A percentile compares a stretch with the other conserved stretches of the same genome.
phyloP scores from a whole-genome alignment of 192 early-diverging fungal species.

The Podila epicladia region DNA sequence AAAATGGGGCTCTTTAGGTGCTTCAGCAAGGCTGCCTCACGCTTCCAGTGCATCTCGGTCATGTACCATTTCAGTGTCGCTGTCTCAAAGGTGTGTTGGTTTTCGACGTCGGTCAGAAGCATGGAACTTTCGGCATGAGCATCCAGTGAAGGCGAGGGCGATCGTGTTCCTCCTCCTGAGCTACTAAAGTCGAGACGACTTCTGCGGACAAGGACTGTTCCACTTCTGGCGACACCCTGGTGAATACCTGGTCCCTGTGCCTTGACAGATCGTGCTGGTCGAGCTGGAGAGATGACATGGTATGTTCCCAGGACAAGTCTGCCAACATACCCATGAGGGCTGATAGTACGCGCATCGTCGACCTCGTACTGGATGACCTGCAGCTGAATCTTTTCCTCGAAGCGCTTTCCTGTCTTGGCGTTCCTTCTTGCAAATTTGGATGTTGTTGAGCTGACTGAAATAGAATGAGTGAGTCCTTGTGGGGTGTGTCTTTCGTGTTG shows the following conservation, averaged over 20 bases:
- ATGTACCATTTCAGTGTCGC: constrained; percentile 48
- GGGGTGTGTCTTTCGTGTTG: constrained; percentile 22
- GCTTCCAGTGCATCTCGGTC: constrained; percentile 51
- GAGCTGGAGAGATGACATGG: constrained; percentile 29
- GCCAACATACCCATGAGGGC: constrained; percentile 36
- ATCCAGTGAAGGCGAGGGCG: not conserved
- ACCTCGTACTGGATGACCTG: constrained; percentile 49
- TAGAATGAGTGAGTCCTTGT: constrained; percentile 25
- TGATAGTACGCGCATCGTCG: constrained; percentile 32
- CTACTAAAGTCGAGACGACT: constrained; percentile 9
- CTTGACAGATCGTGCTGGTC: constrained; percentile 34
- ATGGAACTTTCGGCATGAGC: constrained; percentile 30
- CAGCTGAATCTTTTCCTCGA: constrained; percentile 47
- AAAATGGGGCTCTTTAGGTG: constrained; percentile 48
- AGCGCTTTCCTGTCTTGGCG: constrained; percentile 27
- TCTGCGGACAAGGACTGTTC: constrained; percentile 37
- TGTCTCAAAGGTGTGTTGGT: constrained; percentile 42
- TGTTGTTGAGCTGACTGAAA: constrained; percentile 43
- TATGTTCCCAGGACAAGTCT: constrained; percentile 40
- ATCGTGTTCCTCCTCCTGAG: constrained; percentile 2
- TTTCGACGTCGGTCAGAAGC: constrained; percentile 45
- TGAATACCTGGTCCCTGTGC: constrained; percentile 7
- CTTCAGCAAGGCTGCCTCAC: constrained; percentile 43
- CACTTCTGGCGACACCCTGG: constrained; percentile 21
- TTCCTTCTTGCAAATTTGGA: constrained; percentile 34